Conservation (phyloP, 148 eudicot genomes). For the Chenopodium berlandieri region DNA sequence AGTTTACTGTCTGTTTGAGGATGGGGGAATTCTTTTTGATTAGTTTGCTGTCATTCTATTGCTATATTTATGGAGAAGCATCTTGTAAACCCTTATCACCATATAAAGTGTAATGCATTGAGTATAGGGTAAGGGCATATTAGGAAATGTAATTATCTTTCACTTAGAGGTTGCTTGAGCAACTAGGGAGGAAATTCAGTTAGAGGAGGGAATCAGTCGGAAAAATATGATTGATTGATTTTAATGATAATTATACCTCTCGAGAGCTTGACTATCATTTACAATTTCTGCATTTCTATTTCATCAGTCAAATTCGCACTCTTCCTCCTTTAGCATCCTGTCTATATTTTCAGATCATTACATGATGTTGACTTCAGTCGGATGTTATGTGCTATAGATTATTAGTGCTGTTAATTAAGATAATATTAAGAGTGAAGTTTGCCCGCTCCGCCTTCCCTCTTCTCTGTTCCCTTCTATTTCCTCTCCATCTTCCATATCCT, state of each 20-base stretch:
- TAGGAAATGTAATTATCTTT: no score
- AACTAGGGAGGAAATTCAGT: no score
- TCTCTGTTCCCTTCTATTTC: neutral
- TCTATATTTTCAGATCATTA: no score
- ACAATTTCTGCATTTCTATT: no score
- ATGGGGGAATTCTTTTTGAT: neutral
- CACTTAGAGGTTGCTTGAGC: no score
- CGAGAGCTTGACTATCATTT: no score
- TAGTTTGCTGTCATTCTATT: neutral
- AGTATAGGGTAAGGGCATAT: no score
- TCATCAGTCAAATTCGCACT: no score
- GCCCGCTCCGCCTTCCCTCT: neutral
- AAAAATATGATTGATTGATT: no score
- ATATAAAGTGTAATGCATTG: neutral
- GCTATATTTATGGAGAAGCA: neutral
- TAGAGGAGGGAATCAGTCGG: no score
- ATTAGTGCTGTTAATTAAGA: neutral
- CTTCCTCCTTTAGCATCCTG: no score
- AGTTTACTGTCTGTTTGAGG: neutral
- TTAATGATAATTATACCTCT: no score
- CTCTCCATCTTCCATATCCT: neutral
- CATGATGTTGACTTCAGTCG: neutral
- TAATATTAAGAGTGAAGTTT: neutral
- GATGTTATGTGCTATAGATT: neutral
- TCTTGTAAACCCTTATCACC: neutral